Conservation (phyloP, 177 flowering plant species). For the Vitis hybrid region DNA sequence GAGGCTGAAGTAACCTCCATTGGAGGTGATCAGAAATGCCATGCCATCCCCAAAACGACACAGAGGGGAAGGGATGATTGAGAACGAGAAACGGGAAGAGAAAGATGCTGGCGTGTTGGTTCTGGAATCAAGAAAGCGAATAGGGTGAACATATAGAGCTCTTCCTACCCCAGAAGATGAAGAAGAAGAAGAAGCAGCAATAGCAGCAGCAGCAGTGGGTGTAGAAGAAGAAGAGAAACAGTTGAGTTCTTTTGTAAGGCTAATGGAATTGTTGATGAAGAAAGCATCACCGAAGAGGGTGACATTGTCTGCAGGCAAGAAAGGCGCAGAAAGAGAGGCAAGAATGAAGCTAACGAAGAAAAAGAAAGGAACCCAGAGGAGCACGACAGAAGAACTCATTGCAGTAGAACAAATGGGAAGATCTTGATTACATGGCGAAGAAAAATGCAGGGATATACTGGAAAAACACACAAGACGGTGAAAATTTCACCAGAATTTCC, state of each 20-base stretch:
- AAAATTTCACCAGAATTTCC: background rate
- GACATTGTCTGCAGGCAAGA: conserved; percentile 29
- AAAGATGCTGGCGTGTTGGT: conserved; percentile 48
- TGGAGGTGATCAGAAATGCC: conserved; percentile 58
- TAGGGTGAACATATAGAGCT: conserved; percentile 49
- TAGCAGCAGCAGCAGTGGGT: conserved; percentile 14
- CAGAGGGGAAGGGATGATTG: conserved; percentile 29
- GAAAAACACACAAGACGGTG: background rate
- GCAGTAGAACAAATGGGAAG: background rate
- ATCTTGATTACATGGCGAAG: background rate
- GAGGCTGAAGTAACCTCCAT: conserved; percentile 18
- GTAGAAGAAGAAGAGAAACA: conserved; percentile 21
- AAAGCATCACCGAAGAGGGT: conserved; percentile 56
- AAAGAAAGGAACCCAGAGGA: conserved; percentile 18
- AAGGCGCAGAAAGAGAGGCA: conserved; percentile 23
- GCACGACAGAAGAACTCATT: conserved; percentile 11
- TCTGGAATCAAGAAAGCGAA: conserved; percentile 52
- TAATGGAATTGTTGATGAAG: conserved; percentile 33
- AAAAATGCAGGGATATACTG: background rate
- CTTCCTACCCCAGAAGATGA: conserved; percentile 39
- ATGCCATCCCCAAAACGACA: conserved; percentile 63
- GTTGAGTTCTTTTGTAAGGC: conserved; percentile 46
- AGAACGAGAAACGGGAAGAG: conserved; percentile 55
- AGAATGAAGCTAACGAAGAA: conserved; percentile 21
- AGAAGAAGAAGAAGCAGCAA: conserved; percentile 14